These are phyloP conservation scores for Xylaria grammica DNA, from an alignment of 495 filamentous ascomycete genomes.

Conservation along the genomic window DNA sequence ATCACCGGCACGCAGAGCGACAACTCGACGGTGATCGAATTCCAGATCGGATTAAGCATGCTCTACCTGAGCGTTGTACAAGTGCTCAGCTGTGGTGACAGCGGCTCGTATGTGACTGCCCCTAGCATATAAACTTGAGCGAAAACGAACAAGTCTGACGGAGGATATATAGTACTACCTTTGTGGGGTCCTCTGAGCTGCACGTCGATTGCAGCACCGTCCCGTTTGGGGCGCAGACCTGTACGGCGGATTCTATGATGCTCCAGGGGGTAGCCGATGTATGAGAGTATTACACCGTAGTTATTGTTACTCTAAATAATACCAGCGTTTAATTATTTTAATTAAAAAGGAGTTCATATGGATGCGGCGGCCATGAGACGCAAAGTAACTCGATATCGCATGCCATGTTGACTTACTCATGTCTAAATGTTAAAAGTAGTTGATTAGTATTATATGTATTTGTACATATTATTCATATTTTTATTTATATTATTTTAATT, in stretches of 20 bases:
- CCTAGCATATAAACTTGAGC: neutral
- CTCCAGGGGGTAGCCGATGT: neutral
- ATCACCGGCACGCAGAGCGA: constrained; percentile 28
- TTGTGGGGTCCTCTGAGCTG: constrained; percentile 11
- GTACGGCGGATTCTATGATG: constrained; percentile 7
- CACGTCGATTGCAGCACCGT: neutral
- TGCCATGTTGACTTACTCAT: no score
- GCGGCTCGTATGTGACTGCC: neutral
- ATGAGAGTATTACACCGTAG: no score
- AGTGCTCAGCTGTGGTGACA: constrained; percentile 12
- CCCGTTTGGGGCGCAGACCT: neutral
- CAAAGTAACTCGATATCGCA: no score
- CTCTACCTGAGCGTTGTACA: constrained; percentile 9
- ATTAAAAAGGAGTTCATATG: no score
- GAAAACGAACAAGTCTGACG: neutral
- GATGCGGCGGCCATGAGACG: no score
- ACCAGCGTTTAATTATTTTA: no score
- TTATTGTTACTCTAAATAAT: no score
- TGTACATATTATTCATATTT: no score
- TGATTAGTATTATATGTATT: no score
- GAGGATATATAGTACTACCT: neutral
- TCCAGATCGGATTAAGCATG: constrained; percentile 12
- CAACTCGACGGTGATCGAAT: constrained; percentile 15
- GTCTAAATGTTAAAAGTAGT: no score
- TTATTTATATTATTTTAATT: no score